A percentile compares a stretch with the other conserved stretches of the same genome.
Evolutionary conservation across 768 basidiomycete genomes (phyloP).

Genomic region (Mycena galopus): DNA sequence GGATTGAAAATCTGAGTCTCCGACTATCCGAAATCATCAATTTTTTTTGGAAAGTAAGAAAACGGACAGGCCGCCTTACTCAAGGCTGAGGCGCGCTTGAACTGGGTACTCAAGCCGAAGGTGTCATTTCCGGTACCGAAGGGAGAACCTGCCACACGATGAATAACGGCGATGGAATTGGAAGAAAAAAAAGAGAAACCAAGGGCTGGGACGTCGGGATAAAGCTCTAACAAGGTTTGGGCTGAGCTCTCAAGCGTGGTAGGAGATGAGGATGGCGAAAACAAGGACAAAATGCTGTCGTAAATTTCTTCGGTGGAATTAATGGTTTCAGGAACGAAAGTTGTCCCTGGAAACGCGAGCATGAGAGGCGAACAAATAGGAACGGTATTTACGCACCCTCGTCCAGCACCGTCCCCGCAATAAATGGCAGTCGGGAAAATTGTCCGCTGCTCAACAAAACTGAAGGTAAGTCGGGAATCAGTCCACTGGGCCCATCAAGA

Average conservation of each 20-base stretch:
- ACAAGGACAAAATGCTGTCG: not conserved
- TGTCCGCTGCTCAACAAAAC: slow-evolving; percentile 46
- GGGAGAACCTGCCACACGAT: slow-evolving; percentile 38
- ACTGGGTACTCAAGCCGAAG: slow-evolving; percentile 53
- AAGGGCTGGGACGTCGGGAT: slow-evolving; percentile 56
- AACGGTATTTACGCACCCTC: not conserved
- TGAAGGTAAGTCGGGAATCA: slow-evolving; percentile 55
- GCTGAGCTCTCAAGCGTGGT: slow-evolving; percentile 34
- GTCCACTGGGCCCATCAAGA: slow-evolving; percentile 54
- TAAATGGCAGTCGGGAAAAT: slow-evolving; percentile 56
- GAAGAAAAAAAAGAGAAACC: slow-evolving; percentile 1
- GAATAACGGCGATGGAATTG: not conserved
- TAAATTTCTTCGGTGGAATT: slow-evolving; percentile 42
- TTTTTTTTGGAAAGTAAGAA: too few relatives aligned
- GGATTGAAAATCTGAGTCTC: too few relatives aligned
- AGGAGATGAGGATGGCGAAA: slow-evolving; percentile 38
- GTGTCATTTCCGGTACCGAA: slow-evolving; percentile 57
- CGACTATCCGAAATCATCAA: not conserved
- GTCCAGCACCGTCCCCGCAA: slow-evolving; percentile 55
- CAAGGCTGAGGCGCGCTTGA: slow-evolving; percentile 54
- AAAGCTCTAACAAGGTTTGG: slow-evolving; percentile 48
- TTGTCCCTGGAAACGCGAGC: slow-evolving; percentile 44
- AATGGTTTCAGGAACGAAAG: slow-evolving; percentile 39
- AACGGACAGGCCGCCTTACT: slow-evolving; percentile 28
- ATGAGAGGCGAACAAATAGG: not conserved